A percentile compares a stretch with the other conserved stretches of the same genome.
Evolutionary conservation across 345 rosid genomes (phyloP).

Genomic region (Draba incana): DNA sequence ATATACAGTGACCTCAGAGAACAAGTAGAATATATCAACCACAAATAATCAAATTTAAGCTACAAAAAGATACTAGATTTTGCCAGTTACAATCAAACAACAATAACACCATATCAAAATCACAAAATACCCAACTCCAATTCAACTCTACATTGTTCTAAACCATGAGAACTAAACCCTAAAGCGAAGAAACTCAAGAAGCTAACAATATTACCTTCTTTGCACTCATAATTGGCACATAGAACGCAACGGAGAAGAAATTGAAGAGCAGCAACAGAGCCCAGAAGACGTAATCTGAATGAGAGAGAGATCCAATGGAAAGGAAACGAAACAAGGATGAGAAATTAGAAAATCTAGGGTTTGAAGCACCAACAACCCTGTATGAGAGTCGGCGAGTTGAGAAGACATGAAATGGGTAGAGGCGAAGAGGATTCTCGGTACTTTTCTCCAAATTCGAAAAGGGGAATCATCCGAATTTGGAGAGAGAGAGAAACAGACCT

Average conservation of each 20-base stretch:
- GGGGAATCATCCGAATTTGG: constrained; percentile 51
- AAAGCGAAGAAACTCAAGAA: constrained; percentile 28
- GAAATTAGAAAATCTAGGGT: constrained; percentile 48
- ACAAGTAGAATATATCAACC: constrained; percentile 5
- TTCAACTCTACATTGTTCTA: constrained; percentile 11
- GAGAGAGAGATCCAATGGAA: constrained; percentile 34
- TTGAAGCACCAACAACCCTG: constrained; percentile 55
- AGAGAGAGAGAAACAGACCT: constrained; percentile 10
- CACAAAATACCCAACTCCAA: background rate
- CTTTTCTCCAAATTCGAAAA: constrained; percentile 45
- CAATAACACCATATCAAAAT: constrained; percentile 9
- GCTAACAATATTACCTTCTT: constrained; percentile 55
- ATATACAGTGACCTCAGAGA: constrained; percentile 4
- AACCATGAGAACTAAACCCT: constrained; percentile 17
- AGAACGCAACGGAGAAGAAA: constrained; percentile 34
- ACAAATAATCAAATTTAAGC: background rate
- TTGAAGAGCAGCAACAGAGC: constrained; percentile 29
- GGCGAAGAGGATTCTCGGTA: constrained; percentile 39
- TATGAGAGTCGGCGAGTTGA: constrained; percentile 55
- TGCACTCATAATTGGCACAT: constrained; percentile 60
- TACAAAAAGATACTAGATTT: background rate
- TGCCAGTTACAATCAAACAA: background rate
- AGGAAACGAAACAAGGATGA: constrained; percentile 37
- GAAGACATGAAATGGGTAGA: constrained; percentile 85
- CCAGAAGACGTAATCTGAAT: constrained; percentile 33